Evolutionary conservation across 2,329 filamentous ascomycete genomes (phyloP).

Genomic region (Penicillium sp.): DNA sequence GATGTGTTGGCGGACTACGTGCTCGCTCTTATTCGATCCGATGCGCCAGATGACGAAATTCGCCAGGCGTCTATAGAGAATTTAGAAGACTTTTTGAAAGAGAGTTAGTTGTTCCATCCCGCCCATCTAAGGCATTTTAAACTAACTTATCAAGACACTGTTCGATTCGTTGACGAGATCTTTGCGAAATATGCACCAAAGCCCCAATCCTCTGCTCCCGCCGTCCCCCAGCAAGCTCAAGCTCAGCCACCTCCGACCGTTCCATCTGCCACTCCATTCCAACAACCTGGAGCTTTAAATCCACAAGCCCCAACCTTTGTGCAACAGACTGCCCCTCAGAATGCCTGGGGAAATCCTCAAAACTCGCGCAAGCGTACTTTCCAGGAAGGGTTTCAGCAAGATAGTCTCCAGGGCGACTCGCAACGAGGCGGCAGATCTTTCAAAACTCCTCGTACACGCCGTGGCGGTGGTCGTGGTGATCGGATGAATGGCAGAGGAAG

Average conservation of each 20-base stretch:
- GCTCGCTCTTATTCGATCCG: constrained; percentile 54
- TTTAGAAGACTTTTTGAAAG: constrained; percentile 56
- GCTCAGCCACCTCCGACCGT: constrained; percentile 17
- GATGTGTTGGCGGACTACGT: constrained; percentile 62
- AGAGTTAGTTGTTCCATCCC: constrained; percentile 37
- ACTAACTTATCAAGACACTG: constrained; percentile 40
- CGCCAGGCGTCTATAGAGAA: constrained; percentile 52
- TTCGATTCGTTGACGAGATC: constrained; percentile 54
- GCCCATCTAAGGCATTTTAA: not conserved
- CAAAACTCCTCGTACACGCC: constrained; percentile 42
- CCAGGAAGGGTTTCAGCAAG: constrained; percentile 47
- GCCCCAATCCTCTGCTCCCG: constrained; percentile 26
- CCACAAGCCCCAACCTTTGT: constrained; percentile 18
- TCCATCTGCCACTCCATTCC: constrained; percentile 2
- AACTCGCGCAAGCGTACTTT: constrained; percentile 51
- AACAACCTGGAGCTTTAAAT: constrained; percentile 16
- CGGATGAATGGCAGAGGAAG: constrained; percentile 28
- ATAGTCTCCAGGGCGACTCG: constrained; percentile 39
- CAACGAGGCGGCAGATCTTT: constrained; percentile 43
- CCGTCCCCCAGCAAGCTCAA: constrained; percentile 6
- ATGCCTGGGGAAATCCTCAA: constrained; percentile 21
- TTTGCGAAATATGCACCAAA: constrained; percentile 50
- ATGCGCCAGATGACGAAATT: constrained; percentile 53
- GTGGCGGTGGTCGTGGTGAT: constrained; percentile 40
- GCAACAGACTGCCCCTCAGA: constrained; percentile 18